phyloP scores from a whole-genome alignment of 257 asterid genomes.

The Cruciata laevipes region DNA sequence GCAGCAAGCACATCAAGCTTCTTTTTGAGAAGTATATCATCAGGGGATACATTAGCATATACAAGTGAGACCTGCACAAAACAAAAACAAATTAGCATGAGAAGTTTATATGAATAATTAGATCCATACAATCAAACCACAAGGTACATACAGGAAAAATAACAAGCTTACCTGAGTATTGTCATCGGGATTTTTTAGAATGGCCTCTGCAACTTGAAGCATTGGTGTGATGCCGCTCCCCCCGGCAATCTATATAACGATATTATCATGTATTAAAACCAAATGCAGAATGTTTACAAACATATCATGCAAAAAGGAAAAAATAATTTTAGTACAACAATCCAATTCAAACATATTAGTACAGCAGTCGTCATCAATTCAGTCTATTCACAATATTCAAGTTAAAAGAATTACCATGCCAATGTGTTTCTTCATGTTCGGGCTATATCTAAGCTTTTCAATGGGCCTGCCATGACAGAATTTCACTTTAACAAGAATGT shows the following conservation, averaged over 20 bases:
- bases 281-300: conserved; percentile 2
- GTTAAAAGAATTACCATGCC: conserved; percentile 75
- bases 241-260: conserved; percentile 78
- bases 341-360: conserved; percentile 1
- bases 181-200: conserved; percentile 88
- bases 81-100: background rate
- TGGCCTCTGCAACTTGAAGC: conserved; percentile 93
- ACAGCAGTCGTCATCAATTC: background rate
- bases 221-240: conserved; percentile 95
- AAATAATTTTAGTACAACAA: too few species aligned
- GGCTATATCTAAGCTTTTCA: conserved; percentile 74
- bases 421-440: conserved; percentile 91
- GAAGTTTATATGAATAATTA: background rate
- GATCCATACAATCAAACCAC: background rate
- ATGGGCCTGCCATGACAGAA: conserved; percentile 61
- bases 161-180: conserved; percentile 55
- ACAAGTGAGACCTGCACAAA: conserved; percentile 65
- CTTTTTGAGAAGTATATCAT: conserved; percentile 90
- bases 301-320: background rate
- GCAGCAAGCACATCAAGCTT: conserved; percentile 85
- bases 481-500: conserved; percentile 9
- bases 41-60: conserved; percentile 92
- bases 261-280: conserved; percentile 7
- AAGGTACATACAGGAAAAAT: background rate
- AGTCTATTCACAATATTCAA: conserved; percentile 2